A percentile compares a stretch with the other conserved stretches of the same genome.
These are phyloP conservation scores for Elasticomyces elasticus DNA, from an alignment of 495 filamentous ascomycete species.

Conservation along the genomic window DNA sequence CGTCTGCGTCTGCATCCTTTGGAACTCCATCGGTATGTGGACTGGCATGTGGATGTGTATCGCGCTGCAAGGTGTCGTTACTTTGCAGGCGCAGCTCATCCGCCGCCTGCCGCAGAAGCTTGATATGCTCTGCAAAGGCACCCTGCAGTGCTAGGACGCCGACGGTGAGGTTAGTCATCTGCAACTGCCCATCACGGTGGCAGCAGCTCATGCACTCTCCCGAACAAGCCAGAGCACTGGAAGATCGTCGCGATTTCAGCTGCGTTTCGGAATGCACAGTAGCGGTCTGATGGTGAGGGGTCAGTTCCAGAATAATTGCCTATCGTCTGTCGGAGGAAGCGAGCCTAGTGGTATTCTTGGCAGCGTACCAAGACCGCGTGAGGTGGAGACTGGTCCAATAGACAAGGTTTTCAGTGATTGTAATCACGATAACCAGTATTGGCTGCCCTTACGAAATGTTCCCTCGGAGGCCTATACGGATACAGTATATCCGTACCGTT, in stretches of 20 bases:
- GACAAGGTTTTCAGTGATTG: too few relatives aligned
- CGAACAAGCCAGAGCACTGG: not conserved
- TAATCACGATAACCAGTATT: not conserved
- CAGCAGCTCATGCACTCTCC: not conserved
- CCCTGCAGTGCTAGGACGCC: constrained; percentile 90
- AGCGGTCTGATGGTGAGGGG: not conserved
- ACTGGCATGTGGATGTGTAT: not conserved
- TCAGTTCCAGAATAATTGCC: not conserved
- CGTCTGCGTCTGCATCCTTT: not conserved
- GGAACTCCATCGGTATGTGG: not conserved
- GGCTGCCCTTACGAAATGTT: not conserved
- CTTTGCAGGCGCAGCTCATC: constrained; percentile 24
- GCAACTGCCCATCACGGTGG: not conserved
- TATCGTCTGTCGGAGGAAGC: not conserved
- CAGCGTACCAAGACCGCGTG: not conserved
- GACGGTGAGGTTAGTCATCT: constrained; percentile 42
- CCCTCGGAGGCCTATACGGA: not conserved
- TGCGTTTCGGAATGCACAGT: not conserved
- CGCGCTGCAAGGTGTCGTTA: not conserved
- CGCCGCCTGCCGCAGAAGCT: constrained; percentile 61
- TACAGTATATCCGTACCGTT: too few relatives aligned
- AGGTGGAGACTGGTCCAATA: too few relatives aligned
- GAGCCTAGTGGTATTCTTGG: not conserved
- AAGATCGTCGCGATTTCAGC: not conserved
- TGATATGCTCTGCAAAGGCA: constrained; percentile 81